Conservation (phyloP, 805 yeast species). For the Sungouiella blattae region DNA sequence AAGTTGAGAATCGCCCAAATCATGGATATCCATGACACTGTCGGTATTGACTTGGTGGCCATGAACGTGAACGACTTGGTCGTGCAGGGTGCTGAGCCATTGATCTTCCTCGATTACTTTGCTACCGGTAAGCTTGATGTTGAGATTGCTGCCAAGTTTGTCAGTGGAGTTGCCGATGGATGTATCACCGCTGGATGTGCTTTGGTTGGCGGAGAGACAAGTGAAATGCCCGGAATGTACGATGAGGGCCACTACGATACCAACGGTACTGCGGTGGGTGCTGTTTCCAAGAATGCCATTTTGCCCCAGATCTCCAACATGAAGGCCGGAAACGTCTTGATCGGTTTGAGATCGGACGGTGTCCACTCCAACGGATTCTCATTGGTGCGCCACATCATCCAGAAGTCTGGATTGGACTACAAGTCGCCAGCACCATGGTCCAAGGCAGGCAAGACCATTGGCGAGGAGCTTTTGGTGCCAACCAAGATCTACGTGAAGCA, state of each 20-base stretch:
- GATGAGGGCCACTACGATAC: constrained; percentile 95
- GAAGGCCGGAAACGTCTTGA: constrained; percentile 73
- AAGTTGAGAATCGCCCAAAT: constrained; percentile 92
- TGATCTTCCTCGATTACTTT: constrained; percentile 91
- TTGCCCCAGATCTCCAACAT: constrained; percentile 69
- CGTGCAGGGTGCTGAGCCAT: constrained; percentile 98
- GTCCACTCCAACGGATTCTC: constrained; percentile 97
- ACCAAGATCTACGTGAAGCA: constrained; percentile 95
- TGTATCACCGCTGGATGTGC: constrained; percentile 96
- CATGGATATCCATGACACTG: constrained; percentile 88
- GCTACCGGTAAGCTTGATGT: constrained; percentile 93
- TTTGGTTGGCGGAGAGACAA: constrained; percentile 97
- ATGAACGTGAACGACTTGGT: constrained; percentile 98
- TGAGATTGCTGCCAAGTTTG: constrained; percentile 80
- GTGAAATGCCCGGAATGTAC: constrained; percentile 99
- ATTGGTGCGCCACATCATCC: constrained; percentile 86
- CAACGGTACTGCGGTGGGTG: constrained; percentile 98
- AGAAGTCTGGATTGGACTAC: constrained; percentile 68
- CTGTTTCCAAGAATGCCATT: constrained; percentile 71
- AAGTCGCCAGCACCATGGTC: constrained; percentile 82
- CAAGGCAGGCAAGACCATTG: constrained; percentile 62
- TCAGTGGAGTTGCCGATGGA: constrained; percentile 94
- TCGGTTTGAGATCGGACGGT: constrained; percentile 90
- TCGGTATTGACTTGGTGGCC: constrained; percentile 97
- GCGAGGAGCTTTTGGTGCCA: constrained; percentile 83